phyloP scores from a whole-genome alignment of 1,284 basidiomycete genomes.

The Marasmius fiardii region DNA sequence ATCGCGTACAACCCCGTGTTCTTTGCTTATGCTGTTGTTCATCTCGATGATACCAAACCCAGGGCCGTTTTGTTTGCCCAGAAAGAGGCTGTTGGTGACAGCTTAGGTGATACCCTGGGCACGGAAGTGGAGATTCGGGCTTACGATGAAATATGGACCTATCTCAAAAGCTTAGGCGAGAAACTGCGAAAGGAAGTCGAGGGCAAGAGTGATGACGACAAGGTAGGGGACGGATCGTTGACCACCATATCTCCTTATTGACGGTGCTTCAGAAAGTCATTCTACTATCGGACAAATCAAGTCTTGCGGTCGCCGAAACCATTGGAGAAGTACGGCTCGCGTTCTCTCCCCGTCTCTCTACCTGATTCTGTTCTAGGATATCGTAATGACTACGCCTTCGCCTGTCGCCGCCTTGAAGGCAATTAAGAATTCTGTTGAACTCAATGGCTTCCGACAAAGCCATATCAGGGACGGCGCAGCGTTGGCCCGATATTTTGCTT shows the following conservation, averaged over 20 bases:
- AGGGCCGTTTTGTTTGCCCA: conserved; percentile 77
- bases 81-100: conserved; percentile 47
- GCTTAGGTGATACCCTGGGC: conserved; percentile 48
- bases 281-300: conserved; percentile 69
- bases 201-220: conserved; percentile 40
- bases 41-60: conserved; percentile 34
- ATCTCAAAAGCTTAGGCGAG: conserved; percentile 52
- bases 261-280: conserved; percentile 39
- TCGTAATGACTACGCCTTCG: conserved; percentile 62
- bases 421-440: conserved; percentile 85
- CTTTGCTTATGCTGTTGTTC: conserved; percentile 88
- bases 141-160: conserved; percentile 68
- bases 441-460: conserved; percentile 86
- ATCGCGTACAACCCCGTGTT: conserved; percentile 97
- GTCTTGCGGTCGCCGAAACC: conserved; percentile 75
- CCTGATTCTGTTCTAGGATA: conserved; percentile 33
- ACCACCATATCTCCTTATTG: not conserved
- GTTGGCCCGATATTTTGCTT: conserved; percentile 86
- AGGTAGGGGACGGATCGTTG: conserved; percentile 19
- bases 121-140: conserved; percentile 64
- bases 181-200: conserved; percentile 27
- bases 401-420: conserved; percentile 84
- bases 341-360: conserved; percentile 11
- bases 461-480: conserved; percentile 93
- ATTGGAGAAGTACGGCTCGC: conserved; percentile 54